Evolutionary conservation across 495 filamentous ascomycete species (phyloP).

Genomic region (Aspergillus diversus): DNA sequence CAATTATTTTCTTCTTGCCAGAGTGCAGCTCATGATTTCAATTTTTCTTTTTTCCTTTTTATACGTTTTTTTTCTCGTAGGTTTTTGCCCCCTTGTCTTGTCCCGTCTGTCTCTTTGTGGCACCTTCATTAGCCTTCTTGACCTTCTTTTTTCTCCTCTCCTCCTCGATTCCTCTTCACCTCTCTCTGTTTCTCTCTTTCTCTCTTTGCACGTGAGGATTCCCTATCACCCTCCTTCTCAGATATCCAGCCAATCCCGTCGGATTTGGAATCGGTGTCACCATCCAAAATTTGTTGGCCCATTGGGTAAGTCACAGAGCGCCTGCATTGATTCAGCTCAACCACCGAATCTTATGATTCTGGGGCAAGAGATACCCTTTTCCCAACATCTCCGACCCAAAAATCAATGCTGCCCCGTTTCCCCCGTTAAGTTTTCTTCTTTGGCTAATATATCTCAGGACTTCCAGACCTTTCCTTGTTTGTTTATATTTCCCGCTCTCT

Average conservation of each 20-base stretch:
- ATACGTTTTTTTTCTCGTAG: conserved; percentile 16
- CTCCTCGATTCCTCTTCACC: conserved; percentile 12
- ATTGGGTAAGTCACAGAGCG: conserved; percentile 14
- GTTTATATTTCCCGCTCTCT: conserved; percentile 1
- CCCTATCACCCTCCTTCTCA: conserved; percentile 14
- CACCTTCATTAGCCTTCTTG: conserved; percentile 13
- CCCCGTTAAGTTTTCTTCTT: no score
- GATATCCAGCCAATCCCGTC: conserved; percentile 15
- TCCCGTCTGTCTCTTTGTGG: conserved; percentile 21
- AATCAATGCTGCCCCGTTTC: no score
- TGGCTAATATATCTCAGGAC: not conserved
- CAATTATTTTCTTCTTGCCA: not conserved
- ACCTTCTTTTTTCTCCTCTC: conserved; percentile 20
- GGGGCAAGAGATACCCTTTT: not conserved
- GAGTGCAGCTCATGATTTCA: not conserved
- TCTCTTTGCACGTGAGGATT: conserved; percentile 2
- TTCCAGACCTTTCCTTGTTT: not conserved
- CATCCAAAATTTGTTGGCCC: conserved; percentile 15
- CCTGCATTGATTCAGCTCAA: not conserved
- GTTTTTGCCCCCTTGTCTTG: not conserved
- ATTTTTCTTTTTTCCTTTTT: conserved; percentile 6
- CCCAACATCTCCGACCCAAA: not conserved
- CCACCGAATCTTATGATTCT: conserved; percentile 3
- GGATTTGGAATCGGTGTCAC: conserved; percentile 10
- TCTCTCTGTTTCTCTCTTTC: conserved; percentile 4